Evolutionary conservation across 768 basidiomycete species (phyloP).

Genomic region (Asterophora parasitica): DNA sequence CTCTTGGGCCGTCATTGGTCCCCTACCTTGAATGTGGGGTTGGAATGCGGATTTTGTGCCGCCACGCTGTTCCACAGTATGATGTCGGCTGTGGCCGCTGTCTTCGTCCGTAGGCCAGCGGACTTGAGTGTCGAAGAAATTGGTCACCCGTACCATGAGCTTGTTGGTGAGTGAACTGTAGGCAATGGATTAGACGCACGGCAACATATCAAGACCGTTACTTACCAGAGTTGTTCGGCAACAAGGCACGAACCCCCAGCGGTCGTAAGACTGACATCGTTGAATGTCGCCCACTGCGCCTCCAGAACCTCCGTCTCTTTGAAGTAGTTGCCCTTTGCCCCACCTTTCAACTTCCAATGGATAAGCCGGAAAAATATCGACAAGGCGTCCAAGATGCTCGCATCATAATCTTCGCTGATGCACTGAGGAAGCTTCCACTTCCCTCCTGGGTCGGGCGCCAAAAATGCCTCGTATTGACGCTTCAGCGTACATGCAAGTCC

Average conservation of each 20-base stretch:
- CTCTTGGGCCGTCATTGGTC: constrained; percentile 76
- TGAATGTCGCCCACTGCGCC: constrained; percentile 92
- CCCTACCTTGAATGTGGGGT: constrained; percentile 28
- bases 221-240: constrained; percentile 93
- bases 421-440: constrained; percentile 89
- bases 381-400: constrained; percentile 81
- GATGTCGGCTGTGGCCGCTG: constrained; percentile 20
- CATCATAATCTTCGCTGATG: constrained; percentile 86
- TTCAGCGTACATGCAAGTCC: constrained; percentile 94
- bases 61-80: constrained; percentile 13
- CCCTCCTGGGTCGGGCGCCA: constrained; percentile 79
- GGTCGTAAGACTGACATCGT: constrained; percentile 85
- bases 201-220: constrained; percentile 3
- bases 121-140: constrained; percentile 94
- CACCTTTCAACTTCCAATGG: constrained; percentile 94
- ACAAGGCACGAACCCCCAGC: constrained; percentile 85
- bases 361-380: constrained; percentile 89
- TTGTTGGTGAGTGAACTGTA: constrained; percentile 86
- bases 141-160: constrained; percentile 86
- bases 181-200: constrained; percentile 2
- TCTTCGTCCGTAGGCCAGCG: constrained; percentile 58
- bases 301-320: constrained; percentile 98
- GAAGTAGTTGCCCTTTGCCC: constrained; percentile 88
- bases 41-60: constrained; percentile 30
- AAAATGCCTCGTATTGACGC: constrained; percentile 88